A percentile compares a stretch with the other conserved stretches of the same genome.
Conservation (phyloP, 2,329 filamentous ascomycete species). For the Paraconiothyrium sp. region DNA sequence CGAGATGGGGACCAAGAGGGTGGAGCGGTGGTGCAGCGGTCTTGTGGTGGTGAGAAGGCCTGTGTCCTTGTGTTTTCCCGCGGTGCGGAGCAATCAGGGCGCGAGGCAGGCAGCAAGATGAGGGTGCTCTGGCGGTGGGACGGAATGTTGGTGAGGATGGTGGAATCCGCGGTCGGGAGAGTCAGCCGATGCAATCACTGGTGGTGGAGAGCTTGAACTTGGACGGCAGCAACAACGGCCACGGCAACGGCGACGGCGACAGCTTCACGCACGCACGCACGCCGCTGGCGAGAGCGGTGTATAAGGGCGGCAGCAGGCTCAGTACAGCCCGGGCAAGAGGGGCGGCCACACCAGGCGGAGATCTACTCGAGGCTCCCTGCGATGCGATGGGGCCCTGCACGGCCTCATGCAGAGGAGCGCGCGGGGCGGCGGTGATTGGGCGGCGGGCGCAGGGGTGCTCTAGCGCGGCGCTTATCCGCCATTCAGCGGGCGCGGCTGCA, state of each 20-base stretch:
- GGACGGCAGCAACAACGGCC: constrained; percentile 25
- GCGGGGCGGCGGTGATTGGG: constrained; percentile 23
- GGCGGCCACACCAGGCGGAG: constrained; percentile 25
- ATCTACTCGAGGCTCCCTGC: constrained; percentile 35
- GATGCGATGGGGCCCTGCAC: constrained; percentile 25
- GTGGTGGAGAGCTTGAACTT: constrained; percentile 1
- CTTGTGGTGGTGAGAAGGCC: neutral
- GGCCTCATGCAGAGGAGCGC: constrained; percentile 16
- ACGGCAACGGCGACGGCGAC: constrained; percentile 26
- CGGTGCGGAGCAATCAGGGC: constrained; percentile 1
- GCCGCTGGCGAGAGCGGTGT: constrained; percentile 42
- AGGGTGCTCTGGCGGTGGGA: neutral
- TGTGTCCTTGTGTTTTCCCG: neutral
- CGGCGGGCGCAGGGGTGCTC: constrained; percentile 4
- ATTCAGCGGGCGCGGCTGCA: constrained; percentile 18
- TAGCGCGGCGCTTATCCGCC: constrained; percentile 19
- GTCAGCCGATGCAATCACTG: neutral
- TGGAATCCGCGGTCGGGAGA: constrained; percentile 2
- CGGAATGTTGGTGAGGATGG: constrained; percentile 7
- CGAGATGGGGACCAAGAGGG: constrained; percentile 7
- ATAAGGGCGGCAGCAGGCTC: constrained; percentile 34
- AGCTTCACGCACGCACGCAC: constrained; percentile 27
- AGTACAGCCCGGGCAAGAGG: constrained; percentile 29
- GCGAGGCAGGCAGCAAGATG: constrained; percentile 1
- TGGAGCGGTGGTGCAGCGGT: neutral